Evolutionary conservation across 2,329 filamentous ascomycete species (phyloP).

Genomic region (Diaporthe batatas): DNA sequence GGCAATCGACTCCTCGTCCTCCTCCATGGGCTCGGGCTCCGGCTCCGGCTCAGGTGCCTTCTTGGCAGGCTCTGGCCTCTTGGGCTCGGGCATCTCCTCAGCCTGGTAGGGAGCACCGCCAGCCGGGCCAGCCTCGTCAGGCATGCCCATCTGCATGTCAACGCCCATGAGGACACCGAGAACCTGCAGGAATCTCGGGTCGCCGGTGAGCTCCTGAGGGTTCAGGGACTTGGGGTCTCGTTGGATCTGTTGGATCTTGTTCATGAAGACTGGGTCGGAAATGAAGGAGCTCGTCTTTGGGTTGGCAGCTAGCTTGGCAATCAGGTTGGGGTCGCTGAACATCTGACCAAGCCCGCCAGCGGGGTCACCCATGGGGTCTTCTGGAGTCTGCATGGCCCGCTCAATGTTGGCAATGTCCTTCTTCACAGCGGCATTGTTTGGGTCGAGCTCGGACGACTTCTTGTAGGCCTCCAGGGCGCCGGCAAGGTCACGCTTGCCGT

Average conservation of each 20-base stretch:
- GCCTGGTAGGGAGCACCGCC: slow-evolving; percentile 64
- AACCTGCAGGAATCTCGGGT: slow-evolving; percentile 93
- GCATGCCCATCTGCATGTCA: slow-evolving; percentile 79
- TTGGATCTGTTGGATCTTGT: slow-evolving; percentile 85
- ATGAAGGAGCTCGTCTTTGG: slow-evolving; percentile 91
- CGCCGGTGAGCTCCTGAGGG: slow-evolving; percentile 84
- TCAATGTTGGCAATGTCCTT: slow-evolving; percentile 87
- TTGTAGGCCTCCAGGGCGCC: slow-evolving; percentile 92
- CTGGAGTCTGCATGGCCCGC: slow-evolving; percentile 78
- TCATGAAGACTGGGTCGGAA: slow-evolving; percentile 88
- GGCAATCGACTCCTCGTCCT: slow-evolving; percentile 86
- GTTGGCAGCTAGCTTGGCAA: slow-evolving; percentile 92
- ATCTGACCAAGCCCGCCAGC: slow-evolving; percentile 86
- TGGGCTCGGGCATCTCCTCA: slow-evolving; percentile 83
- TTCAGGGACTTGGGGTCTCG: slow-evolving; percentile 77
- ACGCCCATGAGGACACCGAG: slow-evolving; percentile 94
- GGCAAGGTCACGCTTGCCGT: slow-evolving; percentile 87
- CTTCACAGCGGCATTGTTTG: slow-evolving; percentile 92
- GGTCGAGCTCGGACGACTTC: slow-evolving; percentile 92
- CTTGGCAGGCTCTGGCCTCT: slow-evolving; percentile 59
- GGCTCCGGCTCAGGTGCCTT: slow-evolving; percentile 72
- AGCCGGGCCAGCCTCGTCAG: slow-evolving; percentile 51
- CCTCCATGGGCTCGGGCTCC: slow-evolving; percentile 74
- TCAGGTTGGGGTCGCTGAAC: slow-evolving; percentile 92
- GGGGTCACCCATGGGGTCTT: slow-evolving; percentile 67